Evolutionary conservation across 2,329 filamentous ascomycete genomes (phyloP), one percentile per base, ranked within the genome.

Genomic region (Nothomitra cinnamomea): DNA sequence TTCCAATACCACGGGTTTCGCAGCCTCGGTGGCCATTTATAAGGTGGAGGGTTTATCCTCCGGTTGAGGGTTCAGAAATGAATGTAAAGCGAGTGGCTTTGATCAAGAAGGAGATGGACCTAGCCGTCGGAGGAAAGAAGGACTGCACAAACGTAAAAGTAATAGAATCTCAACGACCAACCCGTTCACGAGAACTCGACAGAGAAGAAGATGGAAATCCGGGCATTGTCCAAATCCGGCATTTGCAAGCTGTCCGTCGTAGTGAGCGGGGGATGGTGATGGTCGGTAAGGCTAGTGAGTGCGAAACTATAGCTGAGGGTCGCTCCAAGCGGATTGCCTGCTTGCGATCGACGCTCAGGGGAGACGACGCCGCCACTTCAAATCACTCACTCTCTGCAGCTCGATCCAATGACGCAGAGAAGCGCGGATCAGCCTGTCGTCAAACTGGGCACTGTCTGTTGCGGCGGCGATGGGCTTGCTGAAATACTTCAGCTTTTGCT

Each of bases 121-220:
- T 4, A 51, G 41, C 48, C 45, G 47, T 47, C 10, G 19, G 13
- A 19, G 17, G n/a, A 36, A 51, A 35, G 63, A 49, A 64, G 62
- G 53, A 66, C 69, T 70, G 54, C 49, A 56, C 21, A n/a, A 55
- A 19, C 54, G 52, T 55, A 65, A 52, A 66, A 58, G 51, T 25
- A 43, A 25, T 10, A 47, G 28, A 49, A 49, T 21, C 25, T 28
- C 32, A 49, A 49, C 22, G 45, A 19, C 45, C 45, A 32, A 32
- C 22, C 45, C 45, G 24, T 49, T 49, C 45, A 49, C 45, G 32
- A 49, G 45, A 49, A 49, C 25, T 49, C 45, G 32, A 49, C 45
- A 49, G 24, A 47, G 43, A 25, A 49, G 45, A 49, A 35, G 45
- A 49, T 35, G 15, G 45, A 32, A 49, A 32, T 32, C 45, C 45